Evolutionary conservation across 139 green algal genomes (phyloP).

Genomic region (Asterochloris erici): DNA sequence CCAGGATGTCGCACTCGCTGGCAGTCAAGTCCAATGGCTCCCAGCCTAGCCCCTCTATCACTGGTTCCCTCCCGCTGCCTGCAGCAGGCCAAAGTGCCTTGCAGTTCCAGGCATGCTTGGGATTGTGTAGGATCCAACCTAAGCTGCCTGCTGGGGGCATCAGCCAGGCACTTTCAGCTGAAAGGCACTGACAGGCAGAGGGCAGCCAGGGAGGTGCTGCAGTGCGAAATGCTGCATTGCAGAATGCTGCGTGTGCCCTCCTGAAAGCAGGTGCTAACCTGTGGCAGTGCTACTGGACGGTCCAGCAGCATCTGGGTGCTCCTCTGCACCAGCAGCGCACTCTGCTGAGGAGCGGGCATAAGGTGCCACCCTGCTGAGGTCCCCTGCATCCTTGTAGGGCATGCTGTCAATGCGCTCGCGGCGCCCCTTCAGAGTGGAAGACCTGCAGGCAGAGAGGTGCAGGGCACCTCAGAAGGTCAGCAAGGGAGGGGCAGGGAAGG

Average conservation of each 20-base stretch:
- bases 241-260: not conserved
- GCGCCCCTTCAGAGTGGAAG: not conserved
- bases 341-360: not conserved
- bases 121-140: too few relatives aligned
- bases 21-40: slow-evolving; percentile 17
- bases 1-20: slow-evolving; percentile 3
- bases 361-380: not conserved
- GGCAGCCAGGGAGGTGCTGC: too few relatives aligned
- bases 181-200: too few relatives aligned
- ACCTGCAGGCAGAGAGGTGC: too few relatives aligned
- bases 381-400: slow-evolving; percentile 12
- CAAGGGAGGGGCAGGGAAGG: too few relatives aligned
- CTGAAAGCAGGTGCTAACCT: not conserved
- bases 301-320: slow-evolving; percentile 10
- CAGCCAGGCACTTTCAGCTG: too few relatives aligned
- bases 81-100: not conserved
- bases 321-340: slow-evolving; percentile 5
- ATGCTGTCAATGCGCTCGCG: slow-evolving; percentile 11
- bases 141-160: too few relatives aligned
- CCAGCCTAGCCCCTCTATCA: slow-evolving; percentile 6
- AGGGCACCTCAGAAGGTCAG: too few relatives aligned
- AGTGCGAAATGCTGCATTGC: not conserved
- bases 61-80: not conserved
- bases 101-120: too few relatives aligned
- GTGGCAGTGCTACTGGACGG: too few relatives aligned